Base-by-base conservation (phyloP, 768 basidiomycete species). In the Pleurotus citrinopileatus region DNA sequence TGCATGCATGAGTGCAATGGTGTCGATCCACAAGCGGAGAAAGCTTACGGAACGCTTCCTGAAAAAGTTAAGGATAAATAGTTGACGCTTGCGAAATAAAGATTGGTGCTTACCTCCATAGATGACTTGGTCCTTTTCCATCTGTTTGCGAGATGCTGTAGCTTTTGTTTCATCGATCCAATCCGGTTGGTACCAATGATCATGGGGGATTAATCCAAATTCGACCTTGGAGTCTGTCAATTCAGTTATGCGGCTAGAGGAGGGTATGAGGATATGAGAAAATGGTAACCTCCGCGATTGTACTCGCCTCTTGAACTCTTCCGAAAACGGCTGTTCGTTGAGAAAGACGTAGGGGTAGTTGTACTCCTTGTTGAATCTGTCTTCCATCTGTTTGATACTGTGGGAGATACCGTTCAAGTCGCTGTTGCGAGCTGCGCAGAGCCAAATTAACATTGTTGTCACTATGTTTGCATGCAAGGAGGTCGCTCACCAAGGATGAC, bases 281-380 rank as follows among this genome's bases (percentile, higher is more conserved):
- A 26, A 45, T 36, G 38, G 45, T 10, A 55, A 44, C 57, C 60
- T 34, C 52, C 53, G 28, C 12, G 12, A 13, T 44, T 8, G 48
- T 1, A 59, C 75, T 40, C 56, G 86, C 83, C 71, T 72, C 65
- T 87, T 91, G 74, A 94, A 94, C 7, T 77, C 70, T 0, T 86
- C 83, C 7, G 80, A 74, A 64, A 94, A 94, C 0, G 76, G 74
- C 57, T 84, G 76, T 28, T 97, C 93, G 64, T 95, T 95, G 53
- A 97, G 74, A 69, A 95, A 91, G 36, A 89, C 84, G 63, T 90
- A 95, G 13, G 90, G 89, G 66, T 95, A 95, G 20, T 71, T 73
- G 62, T 86, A 94, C 65, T 87, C 86, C 57, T 83, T 82, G 76
- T 99, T 99, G 75, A 97, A 97, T 36, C 88, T 75, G 64, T 91